phyloP scores from a whole-genome alignment of 805 yeast genomes.

The Yamadazyma nakazawae region DNA sequence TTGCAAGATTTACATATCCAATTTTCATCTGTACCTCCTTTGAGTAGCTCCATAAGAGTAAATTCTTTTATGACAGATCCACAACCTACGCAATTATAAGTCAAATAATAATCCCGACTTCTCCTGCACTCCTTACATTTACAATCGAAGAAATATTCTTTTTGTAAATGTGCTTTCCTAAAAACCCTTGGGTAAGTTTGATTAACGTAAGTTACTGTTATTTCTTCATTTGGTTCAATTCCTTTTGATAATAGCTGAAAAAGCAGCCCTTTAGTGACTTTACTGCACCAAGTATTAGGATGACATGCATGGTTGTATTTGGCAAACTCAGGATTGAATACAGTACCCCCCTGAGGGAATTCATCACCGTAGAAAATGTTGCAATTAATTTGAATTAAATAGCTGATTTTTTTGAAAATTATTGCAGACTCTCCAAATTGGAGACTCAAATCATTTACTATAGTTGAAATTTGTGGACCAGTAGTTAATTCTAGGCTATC shows the following conservation, averaged over 20 bases:
- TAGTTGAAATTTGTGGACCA: not conserved
- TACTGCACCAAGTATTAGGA: slow-evolving; percentile 26
- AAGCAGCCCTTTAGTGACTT: not conserved
- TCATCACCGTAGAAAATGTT: not conserved
- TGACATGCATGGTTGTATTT: slow-evolving; percentile 41
- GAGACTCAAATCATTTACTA: not conserved
- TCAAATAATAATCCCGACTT: slow-evolving; percentile 23
- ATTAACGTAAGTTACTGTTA: slow-evolving; percentile 29
- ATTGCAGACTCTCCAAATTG: not conserved
- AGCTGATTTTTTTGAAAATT: not conserved
- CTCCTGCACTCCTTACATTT: slow-evolving; percentile 25
- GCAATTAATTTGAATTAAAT: slow-evolving; percentile 1
- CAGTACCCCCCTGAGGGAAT: not conserved
- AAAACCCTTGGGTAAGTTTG: slow-evolving; percentile 24
- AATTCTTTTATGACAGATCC: slow-evolving; percentile 5
- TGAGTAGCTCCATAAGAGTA: slow-evolving; percentile 1
- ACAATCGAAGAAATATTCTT: slow-evolving; percentile 32
- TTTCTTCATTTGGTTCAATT: slow-evolving; percentile 21
- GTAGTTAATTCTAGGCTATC: not conserved
- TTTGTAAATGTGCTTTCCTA: slow-evolving; percentile 20
- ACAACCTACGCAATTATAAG: slow-evolving; percentile 23
- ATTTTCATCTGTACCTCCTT: not conserved
- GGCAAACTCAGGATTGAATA: slow-evolving; percentile 34
- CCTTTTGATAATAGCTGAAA: slow-evolving; percentile 4
- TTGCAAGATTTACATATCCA: slow-evolving; percentile 1